Conservation (phyloP, 805 yeast genomes). For the Sugiyamaella americana region DNA sequence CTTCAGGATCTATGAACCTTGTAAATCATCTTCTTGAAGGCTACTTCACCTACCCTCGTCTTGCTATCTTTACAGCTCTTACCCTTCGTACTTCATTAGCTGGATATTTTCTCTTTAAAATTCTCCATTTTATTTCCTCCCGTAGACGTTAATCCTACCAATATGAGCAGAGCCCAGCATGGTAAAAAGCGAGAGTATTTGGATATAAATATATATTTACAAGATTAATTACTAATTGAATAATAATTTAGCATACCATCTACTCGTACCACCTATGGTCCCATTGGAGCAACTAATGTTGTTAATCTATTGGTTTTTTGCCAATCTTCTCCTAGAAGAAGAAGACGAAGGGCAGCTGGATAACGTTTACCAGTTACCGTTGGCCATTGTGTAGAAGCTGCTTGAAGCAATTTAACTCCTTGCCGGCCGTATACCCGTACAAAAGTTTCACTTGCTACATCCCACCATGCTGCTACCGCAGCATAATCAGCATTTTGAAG, state of each 20-base stretch:
- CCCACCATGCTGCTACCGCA: conserved; percentile 87
- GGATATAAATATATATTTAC: too few relatives aligned
- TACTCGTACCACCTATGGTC: too few relatives aligned
- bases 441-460: conserved; percentile 60
- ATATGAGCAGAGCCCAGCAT: too few relatives aligned
- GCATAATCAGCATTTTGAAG: conserved; percentile 66
- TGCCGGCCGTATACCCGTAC: conserved; percentile 58
- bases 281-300: neutral
- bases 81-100: conserved; percentile 10
- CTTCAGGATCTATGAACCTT: conserved; percentile 22
- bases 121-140: too few relatives aligned
- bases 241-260: too few relatives aligned
- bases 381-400: conserved; percentile 50
- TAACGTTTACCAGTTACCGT: conserved; percentile 44
- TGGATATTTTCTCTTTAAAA: too few relatives aligned
- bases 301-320: conserved; percentile 37
- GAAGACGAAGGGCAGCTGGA: conserved; percentile 75
- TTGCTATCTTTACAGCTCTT: conserved; percentile 16
- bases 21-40: conserved; percentile 23
- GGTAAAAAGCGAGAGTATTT: too few relatives aligned
- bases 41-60: conserved; percentile 21
- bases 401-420: conserved; percentile 52
- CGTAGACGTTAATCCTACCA: too few relatives aligned
- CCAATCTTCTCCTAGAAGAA: conserved; percentile 81
- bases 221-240: too few relatives aligned